These are phyloP conservation scores for Rhododendron mucronatum DNA, from an alignment of 148 eudicot species.

Conservation along the genomic window DNA sequence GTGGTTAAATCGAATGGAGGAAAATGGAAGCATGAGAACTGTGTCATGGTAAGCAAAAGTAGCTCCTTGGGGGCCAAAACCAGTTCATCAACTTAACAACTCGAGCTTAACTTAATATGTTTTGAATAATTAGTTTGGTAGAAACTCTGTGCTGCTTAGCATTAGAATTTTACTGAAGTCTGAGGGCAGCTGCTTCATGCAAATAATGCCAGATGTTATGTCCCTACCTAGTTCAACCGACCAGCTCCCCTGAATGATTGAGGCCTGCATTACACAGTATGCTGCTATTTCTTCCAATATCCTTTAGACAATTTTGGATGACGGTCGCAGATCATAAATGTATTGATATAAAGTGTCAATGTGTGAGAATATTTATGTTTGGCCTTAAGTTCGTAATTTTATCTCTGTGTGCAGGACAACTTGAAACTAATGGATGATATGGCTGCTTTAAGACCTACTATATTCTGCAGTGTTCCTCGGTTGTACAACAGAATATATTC, in stretches of 20 bases:
- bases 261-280: background rate
- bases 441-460: slow-evolving; percentile 72
- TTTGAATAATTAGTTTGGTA: background rate
- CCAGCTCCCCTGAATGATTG: background rate
- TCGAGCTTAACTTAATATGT: no score
- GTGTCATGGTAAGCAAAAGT: background rate
- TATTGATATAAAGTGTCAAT: background rate
- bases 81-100: background rate
- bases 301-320: background rate
- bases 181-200: background rate
- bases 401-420: slow-evolving; percentile 56
- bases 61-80: background rate
- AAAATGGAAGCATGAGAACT: background rate
- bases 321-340: background rate
- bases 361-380: background rate
- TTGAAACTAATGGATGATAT: slow-evolving; percentile 85
- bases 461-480: slow-evolving; percentile 93
- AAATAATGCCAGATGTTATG: background rate
- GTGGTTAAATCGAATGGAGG: no score
- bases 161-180: background rate
- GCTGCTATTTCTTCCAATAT: background rate
- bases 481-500: slow-evolving; percentile 82
- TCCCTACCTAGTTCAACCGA: background rate
- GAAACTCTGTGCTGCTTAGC: background rate
- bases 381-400: background rate